Percentiles rank a stretch among this genome's conserved stretches.
phyloP scores from a whole-genome alignment of 2,329 filamentous ascomycete species.

The Cordyceps fumosorosea region DNA sequence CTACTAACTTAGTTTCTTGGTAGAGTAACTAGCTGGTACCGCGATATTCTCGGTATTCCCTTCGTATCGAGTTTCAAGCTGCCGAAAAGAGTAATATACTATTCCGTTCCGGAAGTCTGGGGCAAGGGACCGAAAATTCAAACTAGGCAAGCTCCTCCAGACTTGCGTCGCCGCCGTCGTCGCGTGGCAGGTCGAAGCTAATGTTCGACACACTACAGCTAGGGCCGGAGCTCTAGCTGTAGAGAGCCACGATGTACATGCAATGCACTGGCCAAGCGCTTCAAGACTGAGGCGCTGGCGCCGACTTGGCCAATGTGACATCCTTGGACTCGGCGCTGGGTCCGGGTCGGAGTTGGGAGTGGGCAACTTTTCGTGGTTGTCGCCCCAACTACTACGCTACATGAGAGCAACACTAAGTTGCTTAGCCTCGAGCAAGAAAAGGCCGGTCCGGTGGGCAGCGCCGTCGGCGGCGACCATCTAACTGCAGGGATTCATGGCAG shows the following conservation, averaged over 20 bases:
- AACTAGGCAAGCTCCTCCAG: neutral
- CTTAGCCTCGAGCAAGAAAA: neutral
- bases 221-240: neutral
- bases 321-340: neutral
- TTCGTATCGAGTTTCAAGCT: slow-evolving; percentile 4
- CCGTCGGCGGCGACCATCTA: neutral
- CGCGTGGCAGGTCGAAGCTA: slow-evolving; percentile 4
- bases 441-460: neutral
- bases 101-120: neutral
- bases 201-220: neutral
- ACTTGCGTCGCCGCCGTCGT: neutral
- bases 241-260: neutral
- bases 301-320: too few species aligned
- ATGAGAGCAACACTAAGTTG: neutral
- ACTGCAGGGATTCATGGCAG: neutral
- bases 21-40: too few species aligned
- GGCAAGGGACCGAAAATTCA: neutral
- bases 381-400: too few species aligned
- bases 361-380: too few species aligned
- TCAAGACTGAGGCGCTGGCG: neutral
- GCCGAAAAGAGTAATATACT: neutral
- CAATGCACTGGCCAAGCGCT: neutral
- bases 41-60: neutral
- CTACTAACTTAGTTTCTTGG: too few species aligned
- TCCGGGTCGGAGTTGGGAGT: neutral